Conservation (phyloP, 768 basidiomycete species). For the Suillus variegatus region DNA sequence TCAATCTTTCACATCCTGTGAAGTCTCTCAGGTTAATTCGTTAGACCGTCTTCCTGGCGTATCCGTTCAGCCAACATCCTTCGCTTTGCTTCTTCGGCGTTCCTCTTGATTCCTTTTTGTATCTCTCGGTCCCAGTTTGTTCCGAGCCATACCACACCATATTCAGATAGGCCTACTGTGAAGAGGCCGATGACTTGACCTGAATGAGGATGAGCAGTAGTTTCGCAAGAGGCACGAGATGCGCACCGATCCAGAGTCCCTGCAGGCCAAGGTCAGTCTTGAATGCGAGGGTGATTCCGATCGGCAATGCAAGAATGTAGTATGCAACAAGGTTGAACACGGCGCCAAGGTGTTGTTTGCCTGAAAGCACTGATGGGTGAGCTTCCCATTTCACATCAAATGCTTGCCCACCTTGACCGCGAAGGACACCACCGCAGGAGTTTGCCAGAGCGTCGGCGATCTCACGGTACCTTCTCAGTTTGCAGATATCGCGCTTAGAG, state of each 20-base stretch:
- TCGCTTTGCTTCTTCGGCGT: conserved; percentile 34
- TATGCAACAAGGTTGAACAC: conserved; percentile 71
- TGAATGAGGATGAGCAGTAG: conserved; percentile 26
- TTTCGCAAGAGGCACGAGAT: neutral
- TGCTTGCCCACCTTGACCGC: conserved; percentile 42
- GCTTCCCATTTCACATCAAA: neutral
- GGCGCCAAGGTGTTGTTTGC: conserved; percentile 71
- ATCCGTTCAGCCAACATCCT: conserved; percentile 24
- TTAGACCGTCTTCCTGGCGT: conserved; percentile 16
- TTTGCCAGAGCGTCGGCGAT: conserved; percentile 55
- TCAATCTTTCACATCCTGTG: neutral
- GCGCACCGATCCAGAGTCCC: conserved; percentile 53
- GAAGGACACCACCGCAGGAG: conserved; percentile 50
- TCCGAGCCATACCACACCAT: conserved; percentile 55
- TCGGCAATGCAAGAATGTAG: conserved; percentile 53
- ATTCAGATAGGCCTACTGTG: conserved; percentile 70
- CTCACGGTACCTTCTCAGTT: conserved; percentile 22
- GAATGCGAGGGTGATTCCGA: conserved; percentile 55
- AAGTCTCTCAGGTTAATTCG: conserved; percentile 17
- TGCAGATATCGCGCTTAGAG: neutral
- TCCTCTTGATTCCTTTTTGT: conserved; percentile 38
- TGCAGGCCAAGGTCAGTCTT: conserved; percentile 41
- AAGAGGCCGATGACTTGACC: conserved; percentile 77
- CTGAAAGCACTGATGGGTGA: conserved; percentile 22
- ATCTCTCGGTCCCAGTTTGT: conserved; percentile 53